Conservation (phyloP, 2,329 filamentous ascomycete species). For the Fusarium xylarioides region DNA sequence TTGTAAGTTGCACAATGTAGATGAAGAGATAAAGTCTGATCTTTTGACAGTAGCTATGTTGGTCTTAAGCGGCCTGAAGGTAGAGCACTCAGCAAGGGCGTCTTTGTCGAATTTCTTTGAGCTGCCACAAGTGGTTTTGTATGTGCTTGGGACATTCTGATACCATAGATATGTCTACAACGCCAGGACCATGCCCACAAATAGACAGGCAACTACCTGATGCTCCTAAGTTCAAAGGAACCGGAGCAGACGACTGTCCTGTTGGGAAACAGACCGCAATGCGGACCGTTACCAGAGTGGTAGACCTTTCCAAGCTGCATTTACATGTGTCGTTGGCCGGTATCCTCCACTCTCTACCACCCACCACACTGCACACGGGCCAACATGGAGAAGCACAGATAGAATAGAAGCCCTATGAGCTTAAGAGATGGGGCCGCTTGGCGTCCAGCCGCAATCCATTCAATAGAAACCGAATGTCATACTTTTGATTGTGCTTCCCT, state of each 20-base stretch:
- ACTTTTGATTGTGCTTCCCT: slow-evolving; percentile 31
- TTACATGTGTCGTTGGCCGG: slow-evolving; percentile 41
- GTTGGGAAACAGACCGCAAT: slow-evolving; percentile 34
- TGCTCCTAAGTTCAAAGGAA: slow-evolving; percentile 34
- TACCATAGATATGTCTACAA: slow-evolving; percentile 26
- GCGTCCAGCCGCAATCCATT: slow-evolving; percentile 34
- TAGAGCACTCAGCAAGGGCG: slow-evolving; percentile 17
- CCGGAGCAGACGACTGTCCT: slow-evolving; percentile 17
- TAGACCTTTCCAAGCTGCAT: slow-evolving; percentile 40
- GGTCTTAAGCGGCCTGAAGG: slow-evolving; percentile 30
- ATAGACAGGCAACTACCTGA: slow-evolving; percentile 41
- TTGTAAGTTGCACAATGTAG: slow-evolving; percentile 23
- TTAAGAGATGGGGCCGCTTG: slow-evolving; percentile 33
- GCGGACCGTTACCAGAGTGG: slow-evolving; percentile 32
- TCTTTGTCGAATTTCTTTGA: slow-evolving; percentile 42
- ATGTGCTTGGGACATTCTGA: slow-evolving; percentile 29
- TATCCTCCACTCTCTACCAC: slow-evolving; percentile 1
- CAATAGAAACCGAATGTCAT: slow-evolving; percentile 34
- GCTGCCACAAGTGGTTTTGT: slow-evolving; percentile 31
- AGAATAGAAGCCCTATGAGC: slow-evolving; percentile 20
- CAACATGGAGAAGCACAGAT: slow-evolving; percentile 30
- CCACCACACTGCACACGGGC: slow-evolving; percentile 24
- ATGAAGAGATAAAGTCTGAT: slow-evolving; percentile 17
- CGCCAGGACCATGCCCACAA: slow-evolving; percentile 40
- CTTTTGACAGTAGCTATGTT: slow-evolving; percentile 36